These are phyloP conservation scores for Escovopsis weberi DNA, from an alignment of 2,329 filamentous ascomycete species.

Conservation along the genomic window DNA sequence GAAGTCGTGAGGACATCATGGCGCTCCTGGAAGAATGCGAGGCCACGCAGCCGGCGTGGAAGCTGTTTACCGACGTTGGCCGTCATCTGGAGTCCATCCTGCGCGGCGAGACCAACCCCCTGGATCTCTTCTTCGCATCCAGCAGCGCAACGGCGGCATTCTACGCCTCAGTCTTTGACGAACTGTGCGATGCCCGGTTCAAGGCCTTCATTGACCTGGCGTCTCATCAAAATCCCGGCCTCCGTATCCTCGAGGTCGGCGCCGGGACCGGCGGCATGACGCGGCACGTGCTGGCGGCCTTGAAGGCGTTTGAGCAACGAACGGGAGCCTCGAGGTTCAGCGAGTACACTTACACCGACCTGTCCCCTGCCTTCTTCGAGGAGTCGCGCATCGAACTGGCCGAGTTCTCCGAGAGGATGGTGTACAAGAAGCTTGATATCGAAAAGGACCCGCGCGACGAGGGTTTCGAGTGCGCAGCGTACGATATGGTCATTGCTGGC, in stretches of 20 bases:
- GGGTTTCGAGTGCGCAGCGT: conserved; percentile 7
- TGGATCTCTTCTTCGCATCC: conserved; percentile 22
- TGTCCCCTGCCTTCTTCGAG: conserved; percentile 21
- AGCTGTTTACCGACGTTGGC: background rate
- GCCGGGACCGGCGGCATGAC: conserved; percentile 24
- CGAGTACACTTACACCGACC: conserved; percentile 26
- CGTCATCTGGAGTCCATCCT: conserved; percentile 17
- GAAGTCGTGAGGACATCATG: background rate
- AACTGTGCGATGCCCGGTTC: conserved; percentile 6
- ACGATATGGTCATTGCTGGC: conserved; percentile 15
- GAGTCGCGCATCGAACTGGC: conserved; percentile 8
- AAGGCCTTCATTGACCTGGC: conserved; percentile 1
- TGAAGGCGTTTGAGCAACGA: conserved; percentile 10
- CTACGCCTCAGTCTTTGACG: conserved; percentile 19
- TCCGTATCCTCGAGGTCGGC: conserved; percentile 26
- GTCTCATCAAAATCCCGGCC: conserved; percentile 18
- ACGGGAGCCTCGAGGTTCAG: conserved; percentile 9
- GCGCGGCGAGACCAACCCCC: conserved; percentile 17
- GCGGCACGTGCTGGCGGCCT: conserved; percentile 10
- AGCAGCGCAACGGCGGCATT: conserved; percentile 17
- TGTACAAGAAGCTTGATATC: conserved; percentile 14
- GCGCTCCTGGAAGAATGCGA: background rate
- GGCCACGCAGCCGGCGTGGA: background rate
- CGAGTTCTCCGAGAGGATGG: conserved; percentile 4
- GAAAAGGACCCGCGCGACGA: conserved; percentile 4